Evolutionary conservation across 139 green algal species (phyloP).

Genomic region (Parachlorella kessleri): DNA sequence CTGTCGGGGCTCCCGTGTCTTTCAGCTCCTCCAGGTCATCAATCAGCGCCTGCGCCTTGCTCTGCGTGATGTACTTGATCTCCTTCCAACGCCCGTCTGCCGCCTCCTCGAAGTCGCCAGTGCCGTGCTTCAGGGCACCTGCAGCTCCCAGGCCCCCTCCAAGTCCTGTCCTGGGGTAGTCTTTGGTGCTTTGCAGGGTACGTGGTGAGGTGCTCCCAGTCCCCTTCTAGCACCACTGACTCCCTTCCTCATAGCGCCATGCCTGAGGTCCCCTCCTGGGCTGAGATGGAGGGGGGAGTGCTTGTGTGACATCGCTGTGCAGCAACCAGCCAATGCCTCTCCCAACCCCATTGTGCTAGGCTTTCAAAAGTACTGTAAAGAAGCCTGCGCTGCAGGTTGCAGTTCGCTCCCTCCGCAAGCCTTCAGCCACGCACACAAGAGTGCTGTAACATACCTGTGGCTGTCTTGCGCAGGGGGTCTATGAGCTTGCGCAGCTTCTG

Average conservation of each 20-base stretch:
- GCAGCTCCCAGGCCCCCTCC: background rate
- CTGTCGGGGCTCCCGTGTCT: background rate
- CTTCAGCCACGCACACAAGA: background rate
- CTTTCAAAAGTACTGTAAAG: too few species aligned
- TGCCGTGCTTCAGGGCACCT: background rate
- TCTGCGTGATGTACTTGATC: background rate
- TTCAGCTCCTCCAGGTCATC: background rate
- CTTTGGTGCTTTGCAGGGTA: too few species aligned
- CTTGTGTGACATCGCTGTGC: background rate
- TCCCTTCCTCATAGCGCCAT: background rate
- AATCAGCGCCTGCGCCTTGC: conserved; percentile 3
- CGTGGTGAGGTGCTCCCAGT: too few species aligned
- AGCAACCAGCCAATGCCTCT: background rate
- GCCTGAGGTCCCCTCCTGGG: too few species aligned
- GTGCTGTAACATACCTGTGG: background rate
- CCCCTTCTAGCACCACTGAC: background rate
- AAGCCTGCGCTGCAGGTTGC: background rate
- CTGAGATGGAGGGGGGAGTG: too few species aligned
- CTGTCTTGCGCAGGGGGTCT: background rate
- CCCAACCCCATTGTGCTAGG: background rate
- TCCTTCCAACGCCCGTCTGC: background rate
- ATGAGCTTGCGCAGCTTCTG: background rate
- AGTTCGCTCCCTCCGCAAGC: background rate
- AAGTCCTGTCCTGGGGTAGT: too few species aligned
- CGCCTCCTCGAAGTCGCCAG: background rate